Evolutionary conservation across 2,329 filamentous ascomycete genomes (phyloP).

Genomic region (Lecanoromycetidae sp.): DNA sequence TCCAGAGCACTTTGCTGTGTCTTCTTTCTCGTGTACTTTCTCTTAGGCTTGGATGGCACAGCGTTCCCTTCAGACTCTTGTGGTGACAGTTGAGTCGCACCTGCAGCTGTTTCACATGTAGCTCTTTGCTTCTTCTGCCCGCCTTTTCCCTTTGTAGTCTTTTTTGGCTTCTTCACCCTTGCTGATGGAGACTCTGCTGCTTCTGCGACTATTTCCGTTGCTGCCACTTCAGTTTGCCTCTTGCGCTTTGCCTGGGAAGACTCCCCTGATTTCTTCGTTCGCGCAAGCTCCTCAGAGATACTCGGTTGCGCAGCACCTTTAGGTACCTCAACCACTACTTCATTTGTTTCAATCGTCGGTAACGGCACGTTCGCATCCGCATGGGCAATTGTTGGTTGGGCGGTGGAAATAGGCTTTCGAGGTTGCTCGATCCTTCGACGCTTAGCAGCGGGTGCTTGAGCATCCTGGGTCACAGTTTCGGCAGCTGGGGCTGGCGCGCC

Average conservation of each 20-base stretch:
- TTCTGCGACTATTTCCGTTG: not conserved
- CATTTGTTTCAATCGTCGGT: conserved; percentile 4
- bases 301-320: not conserved
- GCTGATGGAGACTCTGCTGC: not conserved
- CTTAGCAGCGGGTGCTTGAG: conserved; percentile 6
- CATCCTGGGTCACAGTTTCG: not conserved
- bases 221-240: not conserved
- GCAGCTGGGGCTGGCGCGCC: not conserved
- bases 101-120: not conserved
- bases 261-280: conserved; percentile 4
- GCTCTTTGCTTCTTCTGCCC: not conserved
- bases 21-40: conserved; percentile 6
- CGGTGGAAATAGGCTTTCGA: not conserved
- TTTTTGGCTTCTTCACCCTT: conserved; percentile 1
- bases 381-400: not conserved
- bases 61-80: conserved; percentile 18
- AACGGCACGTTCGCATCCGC: conserved; percentile 1
- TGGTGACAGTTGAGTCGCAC: conserved; percentile 15
- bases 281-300: not conserved
- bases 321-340: not conserved
- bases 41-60: conserved; percentile 18
- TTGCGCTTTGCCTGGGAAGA: conserved; percentile 4
- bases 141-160: conserved; percentile 7
- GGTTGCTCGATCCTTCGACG: not conserved
- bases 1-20: conserved; percentile 9